Conservation (phyloP, 805 yeast genomes). For the Cyberlindnera euphorbiiphila region DNA sequence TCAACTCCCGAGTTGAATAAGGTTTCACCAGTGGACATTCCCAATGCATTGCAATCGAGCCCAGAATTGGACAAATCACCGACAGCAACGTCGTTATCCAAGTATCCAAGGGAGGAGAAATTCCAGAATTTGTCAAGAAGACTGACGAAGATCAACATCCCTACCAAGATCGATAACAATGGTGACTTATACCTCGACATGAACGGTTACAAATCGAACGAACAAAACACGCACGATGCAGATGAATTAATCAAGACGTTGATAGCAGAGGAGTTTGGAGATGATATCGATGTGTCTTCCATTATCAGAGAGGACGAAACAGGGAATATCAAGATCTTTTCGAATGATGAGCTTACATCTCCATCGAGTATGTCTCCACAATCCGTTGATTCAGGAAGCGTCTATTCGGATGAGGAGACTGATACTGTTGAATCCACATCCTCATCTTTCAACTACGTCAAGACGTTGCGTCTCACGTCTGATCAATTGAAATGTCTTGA, state of each 20-base stretch:
- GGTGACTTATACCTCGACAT: slow-evolving; percentile 91
- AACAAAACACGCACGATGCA: slow-evolving; percentile 68
- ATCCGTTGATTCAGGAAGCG: slow-evolving; percentile 6
- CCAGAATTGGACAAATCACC: slow-evolving; percentile 20
- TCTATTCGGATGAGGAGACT: slow-evolving; percentile 6
- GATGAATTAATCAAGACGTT: slow-evolving; percentile 73
- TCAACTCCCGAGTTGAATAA: slow-evolving; percentile 18
- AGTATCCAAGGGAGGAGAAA: slow-evolving; percentile 40
- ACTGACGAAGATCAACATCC: slow-evolving; percentile 70
- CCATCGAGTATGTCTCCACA: slow-evolving; percentile 6
- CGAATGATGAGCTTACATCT: slow-evolving; percentile 27
- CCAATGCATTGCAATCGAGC: slow-evolving; percentile 4
- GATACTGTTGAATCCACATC: slow-evolving; percentile 8
- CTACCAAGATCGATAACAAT: slow-evolving; percentile 79
- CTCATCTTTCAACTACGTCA: slow-evolving; percentile 50
- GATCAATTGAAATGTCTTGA: slow-evolving; percentile 78
- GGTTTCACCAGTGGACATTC: slow-evolving; percentile 6
- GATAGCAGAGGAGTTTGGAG: slow-evolving; percentile 71
- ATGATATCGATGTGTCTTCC: slow-evolving; percentile 41
- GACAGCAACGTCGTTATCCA: slow-evolving; percentile 5
- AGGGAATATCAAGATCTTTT: slow-evolving; percentile 61
- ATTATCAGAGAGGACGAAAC: slow-evolving; percentile 55
- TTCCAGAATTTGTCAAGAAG: slow-evolving; percentile 62
- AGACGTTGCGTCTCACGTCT: slow-evolving; percentile 84
- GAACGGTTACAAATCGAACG: slow-evolving; percentile 92